These are phyloP conservation scores for Bonia amplexicaulis DNA, from an alignment of 176 grass and related monocot genomes.

Conservation along the genomic window DNA sequence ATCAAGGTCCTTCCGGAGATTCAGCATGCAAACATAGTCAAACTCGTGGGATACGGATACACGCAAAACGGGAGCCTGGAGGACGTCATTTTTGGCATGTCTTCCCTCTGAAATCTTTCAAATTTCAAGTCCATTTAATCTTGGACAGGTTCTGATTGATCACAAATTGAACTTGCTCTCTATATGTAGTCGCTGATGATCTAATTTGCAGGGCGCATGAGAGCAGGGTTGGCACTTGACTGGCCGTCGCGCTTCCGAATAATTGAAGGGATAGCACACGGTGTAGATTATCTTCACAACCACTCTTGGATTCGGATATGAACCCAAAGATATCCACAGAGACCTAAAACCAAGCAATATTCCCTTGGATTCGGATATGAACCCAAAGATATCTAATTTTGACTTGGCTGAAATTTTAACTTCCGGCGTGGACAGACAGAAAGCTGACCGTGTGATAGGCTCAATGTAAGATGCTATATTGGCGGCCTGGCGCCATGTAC, in stretches of 20 bases:
- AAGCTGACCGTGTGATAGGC: neutral
- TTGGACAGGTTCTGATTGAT: neutral
- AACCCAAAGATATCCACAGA: conserved; percentile 1
- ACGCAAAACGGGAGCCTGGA: conserved; percentile 18
- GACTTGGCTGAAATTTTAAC: neutral
- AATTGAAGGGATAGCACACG: conserved; percentile 23
- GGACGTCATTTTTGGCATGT: conserved; percentile 7
- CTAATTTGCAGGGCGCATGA: neutral
- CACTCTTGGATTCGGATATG: neutral
- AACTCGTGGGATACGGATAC: conserved; percentile 8
- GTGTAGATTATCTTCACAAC: neutral
- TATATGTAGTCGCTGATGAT: no score
- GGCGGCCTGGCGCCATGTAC: no score
- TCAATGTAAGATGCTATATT: neutral
- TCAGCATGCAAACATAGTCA: conserved; percentile 5
- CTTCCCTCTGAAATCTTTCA: neutral
- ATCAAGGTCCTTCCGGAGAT: neutral
- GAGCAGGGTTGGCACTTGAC: neutral
- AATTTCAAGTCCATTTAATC: neutral
- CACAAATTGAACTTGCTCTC: neutral
- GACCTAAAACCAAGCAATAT: conserved; percentile 18
- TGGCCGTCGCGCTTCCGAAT: conserved; percentile 2
- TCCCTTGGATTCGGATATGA: conserved; percentile 17
- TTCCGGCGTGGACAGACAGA: neutral
- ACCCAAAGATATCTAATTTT: conserved; percentile 13